Base-by-base conservation (phyloP, 306 rosid species). In the Canavalia gladiata region DNA sequence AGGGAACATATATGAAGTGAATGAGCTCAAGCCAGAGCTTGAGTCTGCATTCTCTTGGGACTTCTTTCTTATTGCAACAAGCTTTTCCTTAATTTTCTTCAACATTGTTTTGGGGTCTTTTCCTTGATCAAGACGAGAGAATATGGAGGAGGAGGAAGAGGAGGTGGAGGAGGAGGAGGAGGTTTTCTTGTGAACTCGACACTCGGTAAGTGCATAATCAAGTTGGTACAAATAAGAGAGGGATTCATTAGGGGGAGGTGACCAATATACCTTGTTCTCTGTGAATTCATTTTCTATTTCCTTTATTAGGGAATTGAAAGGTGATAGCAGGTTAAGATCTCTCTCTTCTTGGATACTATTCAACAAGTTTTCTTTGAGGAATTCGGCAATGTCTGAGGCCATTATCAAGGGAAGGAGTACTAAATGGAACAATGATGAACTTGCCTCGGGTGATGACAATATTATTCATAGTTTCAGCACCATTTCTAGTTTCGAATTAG, bases 381-480 rank as follows among this genome's bases (percentile, higher is more conserved):
- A 4, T 49, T 31, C 18, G 0, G 75, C 75, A 10, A 3, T 7
- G 41, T 71, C 76, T 33, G 60, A 71, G 59, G 76, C 76, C 76
- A 71, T 71, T 46, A 41, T 41, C 29, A 43, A 65, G 28, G 39
- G 67, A 2, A 45, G 9, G 9, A 9, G 18, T 10, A 49, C 18
- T 10, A 49, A 49, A 3, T 33, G 42, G 25, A 10, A 10, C 4
- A 60, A 31, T 60, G 67, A 10, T 4, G n/a, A 59, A 28, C 5
- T 25, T 29, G 2, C 4, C 2, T 57, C 37, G 30, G 41, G 4
- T 8, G 1, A 59, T 29, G 65, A 13, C 39, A 58, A 28, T 57
- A 28, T 8, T 57, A 57, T 28, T 28, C 2, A 0, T 25, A 25
- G 35, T 29, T 37, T 37, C 63, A 56, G 0, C 2, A 9, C 41